Evolutionary conservation across 75 land plant genomes (phyloP), one percentile per base, ranked within the genome.

Genomic region (Isoetes taiwanensis): DNA sequence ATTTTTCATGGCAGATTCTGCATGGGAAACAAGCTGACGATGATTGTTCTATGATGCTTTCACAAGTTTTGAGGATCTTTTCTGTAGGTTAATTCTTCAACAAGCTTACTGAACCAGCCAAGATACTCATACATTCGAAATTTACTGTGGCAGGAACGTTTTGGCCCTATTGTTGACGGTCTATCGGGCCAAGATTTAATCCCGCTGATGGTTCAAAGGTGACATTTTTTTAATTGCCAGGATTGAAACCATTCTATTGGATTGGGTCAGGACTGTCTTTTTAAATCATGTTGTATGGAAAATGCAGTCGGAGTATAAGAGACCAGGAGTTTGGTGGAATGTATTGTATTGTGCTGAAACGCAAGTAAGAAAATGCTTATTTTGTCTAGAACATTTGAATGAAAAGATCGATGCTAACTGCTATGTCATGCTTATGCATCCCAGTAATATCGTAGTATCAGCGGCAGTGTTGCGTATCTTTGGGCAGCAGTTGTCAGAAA

Each of bases 161-260:
- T 86, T 72, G 80, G 75, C 73, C 91, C 91, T 14, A 86, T 86
- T 42, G 70, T 76, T 50, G 80, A 80, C 54, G 61, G 69, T 34
- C 27, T 29, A 28, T 56, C 79, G 59, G 87, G 87, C 16, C 69
- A 81, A 43, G 93, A 86, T 64, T 63, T 86, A n/a, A 78, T 86
- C 31, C 85, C 93, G 67, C 65, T 78, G 11, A 86, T 86, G 93
- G 93, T 86, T 11, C 70, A 80, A 65, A 85, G 87, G 93, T 86
- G 59, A 25, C 32, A 25, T 6, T 28, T 19, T 50, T 19, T 33
- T 28, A 32, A 35, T 41, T 39, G 8, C 2, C 26, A 0, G 21
- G 1, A 14, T 25, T 48, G 20, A 20, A 23, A 11, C 12, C 28
- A 11, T 39, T 8, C 27, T 58, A 11, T 24, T 9, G 31, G 28